Evolutionary conservation across 1,139 yeast species (phyloP).

Genomic region (Yamadazyma spencermartinsiae): DNA sequence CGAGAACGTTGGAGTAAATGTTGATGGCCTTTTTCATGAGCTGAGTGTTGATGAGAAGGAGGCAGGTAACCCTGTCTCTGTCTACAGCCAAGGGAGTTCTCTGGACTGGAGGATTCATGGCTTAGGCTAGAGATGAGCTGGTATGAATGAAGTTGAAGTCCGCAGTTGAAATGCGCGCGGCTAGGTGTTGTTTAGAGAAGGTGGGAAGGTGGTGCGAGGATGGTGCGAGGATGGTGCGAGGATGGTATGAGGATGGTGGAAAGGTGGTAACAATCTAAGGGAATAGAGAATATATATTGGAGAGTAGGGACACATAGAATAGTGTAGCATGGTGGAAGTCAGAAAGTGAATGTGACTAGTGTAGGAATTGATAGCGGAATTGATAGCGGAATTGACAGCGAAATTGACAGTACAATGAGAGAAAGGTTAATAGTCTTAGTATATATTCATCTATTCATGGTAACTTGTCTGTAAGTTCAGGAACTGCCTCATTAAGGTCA

Average conservation of each 20-base stretch:
- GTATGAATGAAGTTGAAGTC: background rate
- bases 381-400: no score
- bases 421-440: background rate
- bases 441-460: conserved; percentile 12
- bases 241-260: no score
- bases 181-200: background rate
- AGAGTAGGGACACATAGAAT: no score
- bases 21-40: conserved; percentile 50
- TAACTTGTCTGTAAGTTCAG: conserved; percentile 80
- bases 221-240: no score
- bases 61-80: conserved; percentile 50
- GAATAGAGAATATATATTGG: no score
- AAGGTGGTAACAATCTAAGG: no score
- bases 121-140: background rate
- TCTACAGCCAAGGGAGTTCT: conserved; percentile 26
- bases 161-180: background rate
- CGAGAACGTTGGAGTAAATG: conserved; percentile 36
- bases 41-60: conserved; percentile 53
- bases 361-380: no score
- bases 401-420: no score
- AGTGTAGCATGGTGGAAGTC: no score
- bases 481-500: conserved; percentile 80
- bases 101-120: conserved; percentile 6
- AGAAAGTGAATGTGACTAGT: no score
- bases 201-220: background rate